Conservation (phyloP, 345 rosid species). For the Erysimum cheiranthoides region DNA sequence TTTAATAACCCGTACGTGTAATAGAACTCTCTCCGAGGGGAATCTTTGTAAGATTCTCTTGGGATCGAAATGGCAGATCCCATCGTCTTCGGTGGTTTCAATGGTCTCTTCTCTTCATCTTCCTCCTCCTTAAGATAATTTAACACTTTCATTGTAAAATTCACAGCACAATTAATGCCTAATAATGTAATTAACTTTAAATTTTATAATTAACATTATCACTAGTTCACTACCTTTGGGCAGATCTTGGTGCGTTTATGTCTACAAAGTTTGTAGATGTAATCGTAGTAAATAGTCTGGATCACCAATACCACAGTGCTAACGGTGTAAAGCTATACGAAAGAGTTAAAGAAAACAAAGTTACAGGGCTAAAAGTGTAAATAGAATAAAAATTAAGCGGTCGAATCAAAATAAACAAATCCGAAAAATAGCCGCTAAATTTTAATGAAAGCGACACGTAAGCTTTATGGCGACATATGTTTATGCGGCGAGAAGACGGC, state of each 20-base stretch:
- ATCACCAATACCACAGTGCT: slow-evolving; percentile 77
- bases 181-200: background rate
- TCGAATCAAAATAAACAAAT: background rate
- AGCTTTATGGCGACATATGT: slow-evolving; percentile 28
- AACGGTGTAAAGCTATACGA: slow-evolving; percentile 75
- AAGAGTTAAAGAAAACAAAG: background rate
- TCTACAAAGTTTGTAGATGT: slow-evolving; percentile 57
- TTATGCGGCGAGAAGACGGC: slow-evolving; percentile 41
- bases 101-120: slow-evolving; percentile 63
- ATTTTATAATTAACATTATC: too few species aligned
- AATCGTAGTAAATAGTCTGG: slow-evolving; percentile 82
- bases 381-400: background rate
- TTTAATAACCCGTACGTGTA: slow-evolving; percentile 57
- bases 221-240: slow-evolving; percentile 34
- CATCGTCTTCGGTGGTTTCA: slow-evolving; percentile 46
- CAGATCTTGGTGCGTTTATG: slow-evolving; percentile 38
- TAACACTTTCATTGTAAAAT: background rate
- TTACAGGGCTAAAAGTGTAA: slow-evolving; percentile 16
- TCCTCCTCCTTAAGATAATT: slow-evolving; percentile 33
- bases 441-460: slow-evolving; percentile 23
- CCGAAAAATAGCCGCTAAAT: background rate
- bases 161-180: background rate
- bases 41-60: slow-evolving; percentile 41
- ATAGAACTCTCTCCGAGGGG: slow-evolving; percentile 59
- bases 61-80: slow-evolving; percentile 71